A percentile compares a stretch with the other conserved stretches of the same genome.
Evolutionary conservation across 208 protist species (phyloP).

Genomic region (Trichomonas vaginalis): DNA sequence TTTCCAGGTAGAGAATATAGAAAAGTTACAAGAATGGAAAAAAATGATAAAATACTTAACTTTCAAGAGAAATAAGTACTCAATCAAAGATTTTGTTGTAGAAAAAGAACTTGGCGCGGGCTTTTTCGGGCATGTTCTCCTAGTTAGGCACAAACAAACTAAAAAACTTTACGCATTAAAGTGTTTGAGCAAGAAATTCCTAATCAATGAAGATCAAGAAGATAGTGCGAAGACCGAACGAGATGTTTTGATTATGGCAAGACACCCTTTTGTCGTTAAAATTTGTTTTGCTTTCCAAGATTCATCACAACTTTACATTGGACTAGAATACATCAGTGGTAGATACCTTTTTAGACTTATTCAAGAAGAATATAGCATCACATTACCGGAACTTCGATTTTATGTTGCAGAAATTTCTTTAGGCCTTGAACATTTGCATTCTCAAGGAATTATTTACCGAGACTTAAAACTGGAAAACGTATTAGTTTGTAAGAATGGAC

Average conservation of each 20-base stretch:
- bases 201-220: neutral
- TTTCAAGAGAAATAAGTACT: too few relatives aligned
- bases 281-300: neutral
- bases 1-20: too few relatives aligned
- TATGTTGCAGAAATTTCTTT: neutral
- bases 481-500: neutral
- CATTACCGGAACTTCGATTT: neutral
- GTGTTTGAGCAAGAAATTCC: neutral
- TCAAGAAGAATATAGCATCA: neutral
- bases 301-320: neutral
- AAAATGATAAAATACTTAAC: too few relatives aligned
- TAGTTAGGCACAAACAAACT: neutral
- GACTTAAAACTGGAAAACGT: slow-evolving; percentile 11
- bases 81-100: neutral
- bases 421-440: neutral
- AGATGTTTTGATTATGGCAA: neutral
- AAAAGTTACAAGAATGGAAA: too few relatives aligned
- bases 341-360: neutral
- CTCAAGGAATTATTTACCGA: neutral
- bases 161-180: neutral
- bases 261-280: neutral
- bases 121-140: neutral
- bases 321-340: neutral
- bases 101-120: neutral
- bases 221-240: neutral